phyloP scores from a whole-genome alignment of 1,284 basidiomycete genomes.

The Vanrija sp. region DNA sequence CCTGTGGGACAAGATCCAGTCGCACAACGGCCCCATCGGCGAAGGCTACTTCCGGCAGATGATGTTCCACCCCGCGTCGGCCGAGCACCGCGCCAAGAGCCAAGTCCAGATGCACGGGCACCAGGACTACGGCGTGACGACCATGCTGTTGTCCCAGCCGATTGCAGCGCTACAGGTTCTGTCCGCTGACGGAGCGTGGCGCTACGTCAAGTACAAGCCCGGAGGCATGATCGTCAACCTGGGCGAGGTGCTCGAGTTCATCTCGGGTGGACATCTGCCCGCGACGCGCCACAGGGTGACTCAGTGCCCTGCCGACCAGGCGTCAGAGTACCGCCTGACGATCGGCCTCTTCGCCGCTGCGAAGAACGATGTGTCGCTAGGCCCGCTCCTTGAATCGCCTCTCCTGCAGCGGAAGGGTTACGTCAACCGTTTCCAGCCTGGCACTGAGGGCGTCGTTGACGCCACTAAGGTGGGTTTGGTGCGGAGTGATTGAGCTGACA shows the following conservation, averaged over 20 bases:
- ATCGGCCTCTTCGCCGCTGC: constrained; percentile 6
- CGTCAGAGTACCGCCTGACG: constrained; percentile 8
- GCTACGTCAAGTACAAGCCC: constrained; percentile 42
- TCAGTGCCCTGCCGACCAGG: constrained; percentile 6
- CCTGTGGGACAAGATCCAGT: constrained; percentile 12
- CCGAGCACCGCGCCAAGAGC: constrained; percentile 1
- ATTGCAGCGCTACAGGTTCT: constrained; percentile 48
- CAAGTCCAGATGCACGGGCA: constrained; percentile 15
- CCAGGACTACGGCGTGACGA: constrained; percentile 20
- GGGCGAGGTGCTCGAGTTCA: constrained; percentile 23
- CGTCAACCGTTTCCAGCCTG: constrained; percentile 2
- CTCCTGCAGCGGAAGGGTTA: background rate
- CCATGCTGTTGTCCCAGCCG: constrained; percentile 38
- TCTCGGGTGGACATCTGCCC: constrained; percentile 12
- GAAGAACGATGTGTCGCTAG: constrained; percentile 5
- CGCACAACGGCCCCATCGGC: constrained; percentile 2
- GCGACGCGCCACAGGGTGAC: constrained; percentile 21
- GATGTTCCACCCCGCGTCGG: constrained; percentile 13
- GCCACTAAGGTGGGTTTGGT: background rate
- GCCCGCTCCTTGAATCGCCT: background rate
- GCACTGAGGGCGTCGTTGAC: background rate
- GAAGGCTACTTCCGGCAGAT: constrained; percentile 26
- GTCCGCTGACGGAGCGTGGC: constrained; percentile 46
- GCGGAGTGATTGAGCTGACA: background rate
- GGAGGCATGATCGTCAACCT: constrained; percentile 26